Base-by-base conservation (phyloP, 805 yeast species). In the Citeromyces matritensis region DNA sequence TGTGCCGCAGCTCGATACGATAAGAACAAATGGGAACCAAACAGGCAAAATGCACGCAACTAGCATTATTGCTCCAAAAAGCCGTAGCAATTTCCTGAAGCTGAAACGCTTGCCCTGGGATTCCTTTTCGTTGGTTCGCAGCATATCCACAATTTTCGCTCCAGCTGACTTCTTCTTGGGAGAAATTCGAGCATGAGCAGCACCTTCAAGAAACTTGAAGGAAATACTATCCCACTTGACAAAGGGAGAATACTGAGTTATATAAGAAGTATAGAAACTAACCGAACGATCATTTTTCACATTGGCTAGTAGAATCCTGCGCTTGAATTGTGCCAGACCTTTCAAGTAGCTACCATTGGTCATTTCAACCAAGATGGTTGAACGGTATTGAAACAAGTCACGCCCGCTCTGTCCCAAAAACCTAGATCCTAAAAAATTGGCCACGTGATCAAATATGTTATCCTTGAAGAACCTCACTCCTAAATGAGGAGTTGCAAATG, bases 211-310 rank as follows among this genome's bases (percentile, higher is more conserved):
- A 42, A 59, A 73, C 23, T 58, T 57, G 34, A 73, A 56, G 27
- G 60, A 63, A 31, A 67, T 48, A 12, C 47, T 45, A 30, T 63
- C 64, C 64, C 69, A 65, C 30, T 54, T 55, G 24, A 73, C 73
- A 47, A 84, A 85, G 2, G 95, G 94, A 34, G 81, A 72, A 37
- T 63, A 66, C 21, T 73, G 63, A 3, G 88, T 63, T 35, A 88
- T 77, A 49, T 62, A 85, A 0, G 94, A 64, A 0, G 96, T 83
- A 54, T 73, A 81, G 49, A 84, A 88, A 10, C 88, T 77, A 6
- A 86, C 97, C 0, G 94, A 71, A 36, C 95, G 62, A 51, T 86
- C 97, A 45, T 81, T 75, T 34, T 73, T 63, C 15, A 77, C 65
- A 52, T 88, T 86, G 7, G 95, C 85, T 35, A 84, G 57, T 2